Evolutionary conservation across 805 yeast genomes (phyloP).

Genomic region (Isabelozyma gotoi): DNA sequence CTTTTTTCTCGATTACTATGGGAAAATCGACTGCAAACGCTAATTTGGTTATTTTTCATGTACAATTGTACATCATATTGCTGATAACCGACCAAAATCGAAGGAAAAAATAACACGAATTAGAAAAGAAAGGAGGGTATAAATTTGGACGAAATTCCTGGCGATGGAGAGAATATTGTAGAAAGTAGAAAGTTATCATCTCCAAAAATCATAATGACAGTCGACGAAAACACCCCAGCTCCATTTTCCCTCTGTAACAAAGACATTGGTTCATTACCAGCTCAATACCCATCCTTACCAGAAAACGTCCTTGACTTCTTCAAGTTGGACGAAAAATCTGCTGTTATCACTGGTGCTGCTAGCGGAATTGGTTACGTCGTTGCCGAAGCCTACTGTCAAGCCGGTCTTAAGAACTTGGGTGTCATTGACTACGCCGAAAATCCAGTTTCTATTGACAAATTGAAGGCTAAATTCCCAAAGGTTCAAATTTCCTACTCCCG

Average conservation of each 20-base stretch:
- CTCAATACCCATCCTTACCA: constrained; percentile 28
- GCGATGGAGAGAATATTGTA: not conserved
- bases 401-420: constrained; percentile 35
- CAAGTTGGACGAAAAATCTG: constrained; percentile 29
- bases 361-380: constrained; percentile 50
- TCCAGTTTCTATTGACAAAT: constrained; percentile 24
- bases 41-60: not conserved
- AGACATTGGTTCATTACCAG: constrained; percentile 39
- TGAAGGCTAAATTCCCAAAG: constrained; percentile 29
- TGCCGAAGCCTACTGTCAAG: constrained; percentile 38
- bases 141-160: not conserved
- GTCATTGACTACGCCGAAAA: constrained; percentile 38
- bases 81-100: not conserved
- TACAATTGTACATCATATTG: no score
- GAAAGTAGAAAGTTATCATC: no score
- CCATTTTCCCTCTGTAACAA: constrained; percentile 28
- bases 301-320: constrained; percentile 29
- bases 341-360: constrained; percentile 54
- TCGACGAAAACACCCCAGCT: constrained; percentile 14
- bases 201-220: constrained; percentile 18
- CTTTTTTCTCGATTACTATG: not conserved
- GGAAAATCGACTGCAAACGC: not conserved
- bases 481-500: constrained; percentile 29
- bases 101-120: not conserved
- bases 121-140: not conserved